A percentile compares a stretch with the other conserved stretches of the same genome.
phyloP scores from a whole-genome alignment of 306 rosid species.

The Trichosanthes truncata region DNA sequence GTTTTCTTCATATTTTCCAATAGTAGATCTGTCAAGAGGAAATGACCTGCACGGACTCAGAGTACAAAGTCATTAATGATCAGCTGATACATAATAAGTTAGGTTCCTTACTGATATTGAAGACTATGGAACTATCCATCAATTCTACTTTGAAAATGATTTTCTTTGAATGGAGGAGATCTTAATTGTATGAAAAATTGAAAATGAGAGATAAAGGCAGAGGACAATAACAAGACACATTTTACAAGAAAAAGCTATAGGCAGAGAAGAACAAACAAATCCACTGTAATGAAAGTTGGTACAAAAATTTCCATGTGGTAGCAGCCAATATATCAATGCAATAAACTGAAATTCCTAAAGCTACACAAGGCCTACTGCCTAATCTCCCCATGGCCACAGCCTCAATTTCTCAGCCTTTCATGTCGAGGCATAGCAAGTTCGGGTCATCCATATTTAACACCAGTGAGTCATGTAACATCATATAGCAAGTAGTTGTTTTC shows the following conservation, averaged over 20 bases:
- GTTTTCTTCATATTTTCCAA: constrained; percentile 79
- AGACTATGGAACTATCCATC: neutral
- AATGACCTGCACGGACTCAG: constrained; percentile 50
- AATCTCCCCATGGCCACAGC: neutral
- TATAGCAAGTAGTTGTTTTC: neutral
- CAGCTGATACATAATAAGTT: neutral
- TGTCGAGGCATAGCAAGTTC: neutral
- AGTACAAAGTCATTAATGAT: neutral
- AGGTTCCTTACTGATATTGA: neutral
- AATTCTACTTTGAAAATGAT: neutral
- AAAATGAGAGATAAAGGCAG: neutral
- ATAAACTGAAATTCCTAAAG: neutral
- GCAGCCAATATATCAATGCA: neutral
- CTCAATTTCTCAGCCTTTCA: neutral
- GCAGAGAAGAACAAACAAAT: neutral
- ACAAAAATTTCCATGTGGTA: neutral
- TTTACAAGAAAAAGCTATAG: neutral
- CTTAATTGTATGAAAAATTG: neutral
- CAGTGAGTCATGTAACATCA: neutral
- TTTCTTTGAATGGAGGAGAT: neutral
- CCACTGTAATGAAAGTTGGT: neutral
- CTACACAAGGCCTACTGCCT: neutral
- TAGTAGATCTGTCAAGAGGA: constrained; percentile 75
- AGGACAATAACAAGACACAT: neutral
- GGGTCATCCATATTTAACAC: neutral